phyloP scores from a whole-genome alignment of 257 asterid species.

The Solanum neorickii region DNA sequence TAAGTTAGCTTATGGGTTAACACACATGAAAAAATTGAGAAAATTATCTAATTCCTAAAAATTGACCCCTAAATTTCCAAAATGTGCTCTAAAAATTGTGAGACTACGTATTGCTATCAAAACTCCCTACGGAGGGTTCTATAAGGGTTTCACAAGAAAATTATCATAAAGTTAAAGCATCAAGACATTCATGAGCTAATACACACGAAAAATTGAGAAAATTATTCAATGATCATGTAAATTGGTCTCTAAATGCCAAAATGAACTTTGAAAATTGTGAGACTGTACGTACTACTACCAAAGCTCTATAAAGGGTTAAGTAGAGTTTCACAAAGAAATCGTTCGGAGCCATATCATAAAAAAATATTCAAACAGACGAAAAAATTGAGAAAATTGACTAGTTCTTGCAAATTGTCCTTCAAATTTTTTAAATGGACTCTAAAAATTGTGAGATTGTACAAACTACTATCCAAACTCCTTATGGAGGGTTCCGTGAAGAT shows the following conservation, averaged over 20 bases:
- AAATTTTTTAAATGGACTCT: background rate
- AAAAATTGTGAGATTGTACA: background rate
- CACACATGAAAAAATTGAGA: background rate
- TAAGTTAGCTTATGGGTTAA: background rate
- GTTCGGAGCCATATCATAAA: too few species aligned
- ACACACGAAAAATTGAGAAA: background rate
- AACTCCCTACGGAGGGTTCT: background rate
- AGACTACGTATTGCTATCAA: background rate
- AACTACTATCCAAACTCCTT: background rate
- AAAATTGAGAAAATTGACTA: too few species aligned
- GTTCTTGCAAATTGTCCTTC: too few species aligned
- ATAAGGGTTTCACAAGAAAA: too few species aligned
- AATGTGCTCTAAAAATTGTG: background rate
- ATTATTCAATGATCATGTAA: background rate
- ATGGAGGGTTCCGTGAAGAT: background rate
- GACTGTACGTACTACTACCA: too few species aligned
- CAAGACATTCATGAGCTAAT: too few species aligned
- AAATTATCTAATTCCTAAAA: too few species aligned
- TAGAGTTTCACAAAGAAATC: too few species aligned
- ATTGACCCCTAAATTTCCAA: background rate
- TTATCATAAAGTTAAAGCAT: accelerated
- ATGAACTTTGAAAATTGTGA: background rate
- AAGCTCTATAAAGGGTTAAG: background rate
- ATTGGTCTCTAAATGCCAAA: background rate
- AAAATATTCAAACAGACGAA: too few species aligned